Percentiles rank a stretch among this genome's conserved stretches.
Conservation (phyloP, 768 basidiomycete genomes). For the Royoungia palumana region DNA sequence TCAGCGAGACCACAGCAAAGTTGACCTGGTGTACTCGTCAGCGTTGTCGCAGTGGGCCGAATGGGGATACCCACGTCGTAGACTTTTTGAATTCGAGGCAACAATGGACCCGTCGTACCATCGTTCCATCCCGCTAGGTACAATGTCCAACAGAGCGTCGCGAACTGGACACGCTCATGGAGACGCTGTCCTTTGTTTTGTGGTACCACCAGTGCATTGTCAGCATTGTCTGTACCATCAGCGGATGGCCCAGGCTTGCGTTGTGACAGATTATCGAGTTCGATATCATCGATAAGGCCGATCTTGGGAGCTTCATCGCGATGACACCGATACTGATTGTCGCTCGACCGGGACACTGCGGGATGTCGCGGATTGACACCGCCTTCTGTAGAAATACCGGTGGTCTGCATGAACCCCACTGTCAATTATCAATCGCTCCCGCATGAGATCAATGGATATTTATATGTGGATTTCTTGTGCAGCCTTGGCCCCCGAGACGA, state of each 20-base stretch:
- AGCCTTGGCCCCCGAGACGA: no score
- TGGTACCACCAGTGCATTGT: background rate
- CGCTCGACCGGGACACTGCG: background rate
- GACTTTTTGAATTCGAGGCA: conserved; percentile 37
- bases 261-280: conserved; percentile 6
- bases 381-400: background rate
- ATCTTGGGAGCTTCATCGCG: background rate
- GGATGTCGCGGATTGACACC: conserved; percentile 9
- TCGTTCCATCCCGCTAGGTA: conserved; percentile 41
- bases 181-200: conserved; percentile 21
- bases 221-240: background rate
- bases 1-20: conserved; percentile 39
- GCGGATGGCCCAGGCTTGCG: background rate
- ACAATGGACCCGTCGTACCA: conserved; percentile 36
- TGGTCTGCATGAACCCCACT: conserved; percentile 12
- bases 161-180: conserved; percentile 30
- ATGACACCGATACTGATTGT: background rate
- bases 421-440: no score
- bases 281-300: background rate
- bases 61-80: conserved; percentile 30
- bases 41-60: background rate
- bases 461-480: no score
- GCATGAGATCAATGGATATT: no score
- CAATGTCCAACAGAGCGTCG: conserved; percentile 33
- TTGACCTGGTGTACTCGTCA: conserved; percentile 29